Evolutionary conservation across 345 rosid species (phyloP).

Genomic region (Turritis glabra): DNA sequence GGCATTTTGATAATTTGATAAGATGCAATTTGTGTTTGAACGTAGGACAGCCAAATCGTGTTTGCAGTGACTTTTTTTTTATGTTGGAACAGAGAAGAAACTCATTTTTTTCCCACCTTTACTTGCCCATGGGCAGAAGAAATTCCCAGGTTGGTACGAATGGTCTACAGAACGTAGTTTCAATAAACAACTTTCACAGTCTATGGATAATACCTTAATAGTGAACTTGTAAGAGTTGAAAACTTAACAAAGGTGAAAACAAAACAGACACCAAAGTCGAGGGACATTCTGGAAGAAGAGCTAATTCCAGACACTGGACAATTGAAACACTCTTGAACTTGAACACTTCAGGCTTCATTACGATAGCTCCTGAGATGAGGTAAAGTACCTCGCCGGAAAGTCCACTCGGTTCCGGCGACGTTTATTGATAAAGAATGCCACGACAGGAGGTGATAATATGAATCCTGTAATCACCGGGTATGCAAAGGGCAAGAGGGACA

Average conservation of each 20-base stretch:
- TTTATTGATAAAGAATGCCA: not conserved
- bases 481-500: not conserved
- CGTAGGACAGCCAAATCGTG: not conserved
- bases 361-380: not conserved
- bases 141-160: not conserved
- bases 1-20: conserved; percentile 9
- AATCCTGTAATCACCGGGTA: not conserved
- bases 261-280: not conserved
- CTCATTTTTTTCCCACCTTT: not conserved
- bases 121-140: not conserved
- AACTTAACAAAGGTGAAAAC: not conserved
- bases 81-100: not conserved
- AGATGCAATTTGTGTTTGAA: not conserved
- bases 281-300: not conserved
- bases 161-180: not conserved
- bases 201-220: not conserved
- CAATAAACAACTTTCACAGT: too few relatives aligned
- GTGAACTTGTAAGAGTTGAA: not conserved
- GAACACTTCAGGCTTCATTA: not conserved
- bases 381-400: not conserved
- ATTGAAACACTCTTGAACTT: not conserved
- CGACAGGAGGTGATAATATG: not conserved
- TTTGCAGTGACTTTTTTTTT: not conserved
- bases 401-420: not conserved
- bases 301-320: not conserved